Base-by-base conservation (phyloP, 73 alveolate genomes). In the Paramecium biaurelia region DNA sequence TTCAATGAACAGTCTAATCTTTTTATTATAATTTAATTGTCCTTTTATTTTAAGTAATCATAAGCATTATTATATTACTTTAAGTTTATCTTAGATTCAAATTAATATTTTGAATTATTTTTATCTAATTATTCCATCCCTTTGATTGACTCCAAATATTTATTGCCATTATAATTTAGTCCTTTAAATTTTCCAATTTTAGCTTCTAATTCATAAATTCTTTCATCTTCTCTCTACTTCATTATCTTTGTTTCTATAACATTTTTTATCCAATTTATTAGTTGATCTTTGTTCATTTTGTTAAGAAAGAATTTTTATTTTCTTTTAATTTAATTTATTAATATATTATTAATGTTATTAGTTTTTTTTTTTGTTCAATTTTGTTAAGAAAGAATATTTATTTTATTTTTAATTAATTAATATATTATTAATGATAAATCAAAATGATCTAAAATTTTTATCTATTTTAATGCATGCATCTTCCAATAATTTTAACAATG, bases 401-500 rank as follows among this genome's bases (percentile, higher is more conserved):
- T 38, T 7, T 32, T 2, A 2, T 32, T 32, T 30, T 47, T 47
- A 47, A 47, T 47, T 47, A 53, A 53, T 53, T 3, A 4, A 53
- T 53, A 53, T 53, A 53, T 53, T 53, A 53, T 53, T 53, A 23
- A 53, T 53, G 68, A 20, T 53, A 18, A 53, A 63, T 72, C 86
- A 72, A 11, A 35, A 72, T 32, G 59, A 42, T 79, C 90, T 79
- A 45, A 79, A 79, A 79, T 79, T 79, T 45, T 79, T 79, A 47
- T 79, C 90, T 10, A 79, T 79, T 79, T 79, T 79, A 8, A 79
- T 79, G 74, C 90, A 79, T n/a, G 90, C 90, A 47, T 79, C 90
- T 41, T 79, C 90, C 47, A 79, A 79, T 7, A 79, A 37, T 45
- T 79, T 79, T 26, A 79, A 42, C n/a, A 79, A 47, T 4, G 90